A percentile compares a stretch with the other conserved stretches of the same genome.
Conservation (phyloP, 345 rosid genomes). For the Ceriops tagal region DNA sequence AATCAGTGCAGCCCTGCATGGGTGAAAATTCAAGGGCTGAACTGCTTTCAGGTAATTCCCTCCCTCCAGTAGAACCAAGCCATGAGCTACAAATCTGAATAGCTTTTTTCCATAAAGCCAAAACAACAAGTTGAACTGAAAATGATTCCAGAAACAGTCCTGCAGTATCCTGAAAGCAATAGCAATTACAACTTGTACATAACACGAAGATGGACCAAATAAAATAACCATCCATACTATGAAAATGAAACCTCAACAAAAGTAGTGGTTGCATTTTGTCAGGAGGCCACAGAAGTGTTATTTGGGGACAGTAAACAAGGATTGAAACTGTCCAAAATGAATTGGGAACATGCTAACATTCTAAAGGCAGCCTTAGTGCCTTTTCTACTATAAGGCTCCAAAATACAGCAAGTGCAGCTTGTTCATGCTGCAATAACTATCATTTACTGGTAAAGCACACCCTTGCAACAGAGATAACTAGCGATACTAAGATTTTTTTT, state of each 20-base stretch:
- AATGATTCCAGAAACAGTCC: constrained; percentile 57
- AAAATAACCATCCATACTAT: background rate
- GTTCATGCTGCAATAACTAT: too few relatives aligned
- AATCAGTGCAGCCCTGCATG: constrained; percentile 6
- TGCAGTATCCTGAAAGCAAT: constrained; percentile 49
- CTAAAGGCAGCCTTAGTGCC: background rate
- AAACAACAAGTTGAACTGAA: constrained; percentile 59
- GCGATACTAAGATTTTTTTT: too few relatives aligned
- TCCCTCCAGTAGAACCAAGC: constrained; percentile 32
- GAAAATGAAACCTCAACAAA: background rate
- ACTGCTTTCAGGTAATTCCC: constrained; percentile 30
- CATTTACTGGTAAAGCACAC: too few relatives aligned
- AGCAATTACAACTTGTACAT: constrained; percentile 7
- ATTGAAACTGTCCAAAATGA: background rate
- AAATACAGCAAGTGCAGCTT: background rate
- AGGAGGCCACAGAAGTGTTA: background rate
- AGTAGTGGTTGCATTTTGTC: background rate
- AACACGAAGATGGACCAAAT: background rate
- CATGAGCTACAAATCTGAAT: constrained; percentile 53
- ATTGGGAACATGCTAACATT: background rate
- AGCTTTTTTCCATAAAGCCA: constrained; percentile 71
- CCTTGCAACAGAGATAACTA: too few relatives aligned
- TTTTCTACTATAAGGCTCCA: background rate
- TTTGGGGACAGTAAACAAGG: background rate
- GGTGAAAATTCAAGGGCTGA: constrained; percentile 20